Evolutionary conservation across 2,329 filamentous ascomycete genomes (phyloP), one percentile per base, ranked within the genome.

Genomic region (Anthostomella pinea): DNA sequence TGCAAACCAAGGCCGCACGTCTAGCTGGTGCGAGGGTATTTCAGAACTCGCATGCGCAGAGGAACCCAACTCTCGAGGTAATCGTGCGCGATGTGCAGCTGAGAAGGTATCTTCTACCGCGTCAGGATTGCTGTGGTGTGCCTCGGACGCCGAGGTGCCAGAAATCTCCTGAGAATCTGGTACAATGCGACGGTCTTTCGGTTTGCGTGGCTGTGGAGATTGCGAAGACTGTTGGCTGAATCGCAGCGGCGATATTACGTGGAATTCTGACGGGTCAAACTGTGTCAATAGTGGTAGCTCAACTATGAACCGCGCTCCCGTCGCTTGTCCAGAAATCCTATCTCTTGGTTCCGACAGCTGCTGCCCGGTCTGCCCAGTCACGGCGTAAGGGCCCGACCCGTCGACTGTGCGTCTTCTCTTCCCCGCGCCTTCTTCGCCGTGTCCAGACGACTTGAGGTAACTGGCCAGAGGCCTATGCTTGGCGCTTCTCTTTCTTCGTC

Each of bases 111-210:
- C 15, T 30, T 38, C 9, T n/a, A 32, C 20, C 22, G 16, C 31
- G 30, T 45, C 27, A 26, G 43, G 19, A 19, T 36, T 24, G 33
- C 47, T 53, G 13, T 38, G 45, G 9, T 45, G 38, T n/a, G 43
- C 22, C 19, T 49, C 44, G 18, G 49, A 49, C 23, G 31, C 26
- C 13, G 52, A 52, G 17, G 43, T 37, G 17, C 41, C 35, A 8
- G 56, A 56, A 20, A 51, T 27, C 18, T 51, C 56, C 33, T 60
- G 58, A 8, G 57, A 60, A 42, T 60, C 58, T 6, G 57, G 50
- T 17, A 61, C 55, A 26, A 52, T 35, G n/a, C 49, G 50, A 25
- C 42, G 42, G 22, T 45, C 39, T 19, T 35, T 33, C 23, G 23
- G 16, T 29, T 29, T 32, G 33, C 45, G 29, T 26, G n/a, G 16